These are phyloP conservation scores for Blastomyces emzantsi DNA, from an alignment of 2,329 filamentous ascomycete genomes.

Conservation along the genomic window DNA sequence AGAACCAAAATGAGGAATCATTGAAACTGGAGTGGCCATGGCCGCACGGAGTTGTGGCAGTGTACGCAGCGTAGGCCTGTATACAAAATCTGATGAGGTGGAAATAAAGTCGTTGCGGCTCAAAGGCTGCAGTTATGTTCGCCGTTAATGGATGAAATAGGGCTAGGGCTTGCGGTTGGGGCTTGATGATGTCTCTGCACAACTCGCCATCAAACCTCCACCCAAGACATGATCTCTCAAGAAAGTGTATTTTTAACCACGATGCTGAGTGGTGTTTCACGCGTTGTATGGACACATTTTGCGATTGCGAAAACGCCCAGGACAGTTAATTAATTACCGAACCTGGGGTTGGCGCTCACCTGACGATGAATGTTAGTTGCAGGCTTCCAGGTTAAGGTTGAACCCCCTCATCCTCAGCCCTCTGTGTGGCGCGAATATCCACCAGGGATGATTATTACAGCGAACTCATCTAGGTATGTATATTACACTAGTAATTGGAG, in stretches of 20 bases:
- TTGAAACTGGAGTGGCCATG: not conserved
- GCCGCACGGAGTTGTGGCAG: not conserved
- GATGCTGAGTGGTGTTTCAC: not conserved
- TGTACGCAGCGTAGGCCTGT: not conserved
- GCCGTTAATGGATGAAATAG: constrained; percentile 1
- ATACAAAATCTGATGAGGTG: not conserved
- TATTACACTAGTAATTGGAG: not conserved
- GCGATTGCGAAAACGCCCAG: not conserved
- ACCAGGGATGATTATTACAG: not conserved
- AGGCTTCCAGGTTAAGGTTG: not conserved
- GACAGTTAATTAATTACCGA: not conserved
- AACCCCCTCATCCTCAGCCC: not conserved
- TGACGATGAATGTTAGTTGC: not conserved
- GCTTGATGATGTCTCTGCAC: not conserved
- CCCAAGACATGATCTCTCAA: not conserved
- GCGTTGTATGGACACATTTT: not conserved
- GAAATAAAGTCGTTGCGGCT: not conserved
- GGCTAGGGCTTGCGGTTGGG: constrained; percentile 8
- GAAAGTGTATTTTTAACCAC: not conserved
- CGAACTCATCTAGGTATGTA: too few relatives aligned
- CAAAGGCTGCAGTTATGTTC: not conserved
- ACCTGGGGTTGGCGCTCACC: not conserved
- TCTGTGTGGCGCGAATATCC: not conserved
- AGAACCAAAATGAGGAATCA: not conserved
- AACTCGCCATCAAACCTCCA: not conserved